phyloP scores from a whole-genome alignment of 2,329 filamentous ascomycete genomes.

The Pseudocercospora musae region DNA sequence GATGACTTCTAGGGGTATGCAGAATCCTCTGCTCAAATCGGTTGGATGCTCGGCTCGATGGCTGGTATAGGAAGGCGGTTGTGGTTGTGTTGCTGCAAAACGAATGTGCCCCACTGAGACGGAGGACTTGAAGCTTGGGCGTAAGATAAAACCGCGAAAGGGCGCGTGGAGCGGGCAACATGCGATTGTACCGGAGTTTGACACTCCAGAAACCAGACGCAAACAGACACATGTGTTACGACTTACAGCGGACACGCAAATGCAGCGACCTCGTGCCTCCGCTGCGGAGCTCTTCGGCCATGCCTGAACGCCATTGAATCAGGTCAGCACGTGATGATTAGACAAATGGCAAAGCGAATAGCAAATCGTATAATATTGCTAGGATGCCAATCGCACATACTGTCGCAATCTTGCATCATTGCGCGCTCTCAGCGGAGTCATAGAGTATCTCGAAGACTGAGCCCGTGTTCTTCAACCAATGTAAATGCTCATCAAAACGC shows the following conservation, averaged over 20 bases:
- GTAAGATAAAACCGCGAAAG: not conserved
- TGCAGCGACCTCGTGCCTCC: not conserved
- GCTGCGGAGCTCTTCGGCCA: not conserved
- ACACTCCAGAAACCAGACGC: not conserved
- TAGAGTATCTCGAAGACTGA: not conserved
- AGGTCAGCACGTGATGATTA: not conserved
- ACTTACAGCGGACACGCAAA: not conserved
- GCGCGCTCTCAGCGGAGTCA: not conserved
- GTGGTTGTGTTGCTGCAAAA: not conserved
- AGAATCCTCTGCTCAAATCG: not conserved
- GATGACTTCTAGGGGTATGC: not conserved
- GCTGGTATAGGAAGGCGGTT: not conserved
- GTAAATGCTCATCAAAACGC: conserved; percentile 9
- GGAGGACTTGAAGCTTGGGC: not conserved
- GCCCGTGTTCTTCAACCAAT: not conserved
- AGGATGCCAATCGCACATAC: conserved; percentile 1
- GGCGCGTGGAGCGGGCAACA: not conserved
- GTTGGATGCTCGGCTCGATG: not conserved
- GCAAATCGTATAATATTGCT: not conserved
- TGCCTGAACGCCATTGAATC: not conserved
- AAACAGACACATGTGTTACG: not conserved
- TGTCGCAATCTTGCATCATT: not conserved
- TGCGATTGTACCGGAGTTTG: not conserved
- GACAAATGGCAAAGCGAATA: not conserved
- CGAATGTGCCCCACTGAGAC: not conserved